phyloP scores from a whole-genome alignment of 2,329 filamentous ascomycete genomes.

The Pleoardoris graminearum region DNA sequence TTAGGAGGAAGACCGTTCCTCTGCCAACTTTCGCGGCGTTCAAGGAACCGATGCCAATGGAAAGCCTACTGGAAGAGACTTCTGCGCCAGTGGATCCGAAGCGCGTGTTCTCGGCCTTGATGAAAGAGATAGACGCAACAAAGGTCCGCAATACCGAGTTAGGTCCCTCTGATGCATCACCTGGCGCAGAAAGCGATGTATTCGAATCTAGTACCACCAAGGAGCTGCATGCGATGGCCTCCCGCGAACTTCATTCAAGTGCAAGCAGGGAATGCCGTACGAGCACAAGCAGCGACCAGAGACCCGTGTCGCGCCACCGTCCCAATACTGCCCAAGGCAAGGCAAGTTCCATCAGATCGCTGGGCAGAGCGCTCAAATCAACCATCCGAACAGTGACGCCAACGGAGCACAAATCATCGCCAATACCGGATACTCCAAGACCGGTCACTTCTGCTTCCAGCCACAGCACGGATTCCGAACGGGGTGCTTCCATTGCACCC shows the following conservation, averaged over 20 bases:
- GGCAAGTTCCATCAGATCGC: constrained; percentile 30
- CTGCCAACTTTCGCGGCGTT: constrained; percentile 31
- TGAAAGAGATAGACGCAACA: constrained; percentile 37
- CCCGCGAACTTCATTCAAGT: constrained; percentile 18
- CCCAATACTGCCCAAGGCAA: constrained; percentile 24
- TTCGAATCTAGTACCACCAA: constrained; percentile 30
- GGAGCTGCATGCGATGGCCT: constrained; percentile 13
- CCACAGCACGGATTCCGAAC: background rate
- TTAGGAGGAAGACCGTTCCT: constrained; percentile 24
- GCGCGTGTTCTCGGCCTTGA: constrained; percentile 42
- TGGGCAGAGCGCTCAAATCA: constrained; percentile 34
- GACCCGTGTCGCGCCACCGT: constrained; percentile 15
- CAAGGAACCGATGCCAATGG: constrained; percentile 38
- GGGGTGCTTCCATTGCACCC: background rate
- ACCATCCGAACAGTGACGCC: constrained; percentile 46
- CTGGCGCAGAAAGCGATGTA: constrained; percentile 30
- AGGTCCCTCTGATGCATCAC: constrained; percentile 9
- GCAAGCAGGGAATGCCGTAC: constrained; percentile 13
- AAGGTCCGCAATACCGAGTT: constrained; percentile 11
- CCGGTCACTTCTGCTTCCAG: constrained; percentile 13
- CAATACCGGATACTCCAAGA: constrained; percentile 16
- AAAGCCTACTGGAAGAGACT: constrained; percentile 29
- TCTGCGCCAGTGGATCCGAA: constrained; percentile 37
- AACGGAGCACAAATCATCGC: constrained; percentile 18
- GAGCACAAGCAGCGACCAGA: constrained; percentile 16